Base-by-base conservation (phyloP, 331 rosid genomes). In the Acacia concinna region DNA sequence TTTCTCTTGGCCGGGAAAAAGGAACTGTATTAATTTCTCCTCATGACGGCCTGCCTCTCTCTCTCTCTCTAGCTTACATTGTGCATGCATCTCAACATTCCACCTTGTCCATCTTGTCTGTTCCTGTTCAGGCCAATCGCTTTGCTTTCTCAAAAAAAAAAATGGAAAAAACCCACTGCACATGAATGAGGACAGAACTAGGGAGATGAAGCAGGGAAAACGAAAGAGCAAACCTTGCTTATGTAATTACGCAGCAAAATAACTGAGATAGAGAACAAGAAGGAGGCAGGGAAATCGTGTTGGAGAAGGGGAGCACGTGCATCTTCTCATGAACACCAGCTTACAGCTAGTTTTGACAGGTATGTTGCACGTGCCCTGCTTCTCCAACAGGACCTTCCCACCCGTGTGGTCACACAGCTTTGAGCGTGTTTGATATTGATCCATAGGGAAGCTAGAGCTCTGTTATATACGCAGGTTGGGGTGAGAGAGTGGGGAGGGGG, bases 301-400 rank as follows among this genome's bases (percentile, higher is more conserved):
- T 92, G 97, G 97, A 90, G 89, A 86, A 92, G 93, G 85, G 81
- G 93, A 92, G 87, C 97, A 92, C 93, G 95, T 90, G 97, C 93
- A 92, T 80, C 44, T 68, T 69, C 56, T 51, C 76, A 65, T 21
- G 14, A 63, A n/a, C 18, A 17, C 11, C 30, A 69, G 46, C 70
- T 63, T 9, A 23, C 47, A 43, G 78, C 81, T 21, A 6, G 77
- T 40, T 60, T 74, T 31, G 54, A 20, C 23, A 13, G 77, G 18
- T 34, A 60, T 0, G 25, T 73, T 90, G 95, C 97, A 92, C 97
- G 95, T 90, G 97, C 92, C 97, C 97, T 92, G 97, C 97, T 88
- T 92, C 97, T 92, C 97, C 97, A 90, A 71, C 97, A 56, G 73
- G 86, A 86, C 84, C 57, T 70, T 78, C 88, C 77, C 91, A 63